These are phyloP conservation scores for Prunus padus DNA, from an alignment of 306 rosid genomes.

Conservation along the genomic window DNA sequence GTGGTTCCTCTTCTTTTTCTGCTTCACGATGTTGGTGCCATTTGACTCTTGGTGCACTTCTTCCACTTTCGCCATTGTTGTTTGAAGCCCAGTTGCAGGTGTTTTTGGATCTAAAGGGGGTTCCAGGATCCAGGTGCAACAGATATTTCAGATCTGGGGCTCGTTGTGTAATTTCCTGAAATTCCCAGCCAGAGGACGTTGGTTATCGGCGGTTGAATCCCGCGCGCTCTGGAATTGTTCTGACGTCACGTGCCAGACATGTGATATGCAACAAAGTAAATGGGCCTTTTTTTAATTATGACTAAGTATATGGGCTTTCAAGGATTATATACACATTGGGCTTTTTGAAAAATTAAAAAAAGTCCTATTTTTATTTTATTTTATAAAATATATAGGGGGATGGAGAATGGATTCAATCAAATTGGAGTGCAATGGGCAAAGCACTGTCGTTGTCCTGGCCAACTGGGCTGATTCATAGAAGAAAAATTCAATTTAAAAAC, in stretches of 20 bases:
- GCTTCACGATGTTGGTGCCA: constrained; percentile 13
- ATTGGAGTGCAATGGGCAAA: too few relatives aligned
- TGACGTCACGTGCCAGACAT: background rate
- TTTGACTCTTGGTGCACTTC: constrained; percentile 32
- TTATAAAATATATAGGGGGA: too few relatives aligned
- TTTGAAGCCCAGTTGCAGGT: background rate
- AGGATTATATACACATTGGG: background rate
- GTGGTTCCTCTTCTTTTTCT: constrained; percentile 48
- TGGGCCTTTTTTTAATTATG: background rate
- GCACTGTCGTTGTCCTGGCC: too few relatives aligned
- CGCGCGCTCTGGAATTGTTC: background rate
- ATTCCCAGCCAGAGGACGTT: background rate
- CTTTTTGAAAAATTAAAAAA: background rate
- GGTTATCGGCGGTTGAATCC: background rate
- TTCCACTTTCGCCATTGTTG: constrained; percentile 57
- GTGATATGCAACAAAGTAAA: background rate
- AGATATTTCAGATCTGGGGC: background rate
- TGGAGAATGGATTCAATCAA: too few relatives aligned
- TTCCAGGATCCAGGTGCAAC: background rate
- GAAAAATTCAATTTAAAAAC: too few relatives aligned
- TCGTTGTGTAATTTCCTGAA: background rate
- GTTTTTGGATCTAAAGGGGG: background rate
- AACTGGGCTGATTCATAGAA: too few relatives aligned
- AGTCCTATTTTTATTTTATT: too few relatives aligned
- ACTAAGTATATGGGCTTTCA: background rate